Conservation (phyloP, 768 basidiomycete genomes). For the Chlorophyllum brunneum region DNA sequence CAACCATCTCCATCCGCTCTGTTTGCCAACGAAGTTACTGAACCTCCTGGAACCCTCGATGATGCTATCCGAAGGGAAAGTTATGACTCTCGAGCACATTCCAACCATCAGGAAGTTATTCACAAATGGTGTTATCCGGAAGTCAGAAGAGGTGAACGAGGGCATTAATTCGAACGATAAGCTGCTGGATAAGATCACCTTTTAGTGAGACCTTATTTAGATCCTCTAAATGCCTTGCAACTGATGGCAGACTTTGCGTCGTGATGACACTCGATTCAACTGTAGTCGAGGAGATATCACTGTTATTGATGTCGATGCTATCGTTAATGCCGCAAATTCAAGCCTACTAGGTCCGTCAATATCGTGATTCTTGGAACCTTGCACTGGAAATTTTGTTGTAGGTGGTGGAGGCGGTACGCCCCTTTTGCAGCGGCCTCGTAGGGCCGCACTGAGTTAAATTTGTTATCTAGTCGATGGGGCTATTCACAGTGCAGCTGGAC, state of each 20-base stretch:
- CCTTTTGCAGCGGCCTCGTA: background rate
- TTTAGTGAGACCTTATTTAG: background rate
- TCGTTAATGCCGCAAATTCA: slow-evolving; percentile 82
- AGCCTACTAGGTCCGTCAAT: slow-evolving; percentile 58
- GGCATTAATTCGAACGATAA: background rate
- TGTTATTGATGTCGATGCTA: slow-evolving; percentile 59
- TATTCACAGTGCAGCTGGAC: slow-evolving; percentile 75
- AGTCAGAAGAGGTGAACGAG: background rate
- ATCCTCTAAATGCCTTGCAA: background rate
- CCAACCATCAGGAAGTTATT: slow-evolving; percentile 56
- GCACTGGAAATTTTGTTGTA: slow-evolving; percentile 20
- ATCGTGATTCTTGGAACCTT: slow-evolving; percentile 12
- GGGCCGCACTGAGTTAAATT: background rate
- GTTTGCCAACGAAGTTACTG: too few species aligned
- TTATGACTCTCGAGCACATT: slow-evolving; percentile 39
- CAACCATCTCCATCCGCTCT: too few species aligned
- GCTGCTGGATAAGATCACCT: slow-evolving; percentile 7
- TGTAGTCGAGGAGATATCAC: slow-evolving; percentile 80
- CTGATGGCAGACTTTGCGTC: background rate
- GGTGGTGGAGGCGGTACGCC: slow-evolving; percentile 74
- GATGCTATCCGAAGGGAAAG: background rate
- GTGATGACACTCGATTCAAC: slow-evolving; percentile 8
- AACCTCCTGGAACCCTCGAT: too few species aligned
- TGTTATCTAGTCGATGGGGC: slow-evolving; percentile 66
- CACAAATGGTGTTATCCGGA: slow-evolving; percentile 33